A percentile compares a stretch with the other conserved stretches of the same genome.
These are phyloP conservation scores for Aspergillus sp. DNA, from an alignment of 2,329 filamentous ascomycete genomes.

Conservation along the genomic window DNA sequence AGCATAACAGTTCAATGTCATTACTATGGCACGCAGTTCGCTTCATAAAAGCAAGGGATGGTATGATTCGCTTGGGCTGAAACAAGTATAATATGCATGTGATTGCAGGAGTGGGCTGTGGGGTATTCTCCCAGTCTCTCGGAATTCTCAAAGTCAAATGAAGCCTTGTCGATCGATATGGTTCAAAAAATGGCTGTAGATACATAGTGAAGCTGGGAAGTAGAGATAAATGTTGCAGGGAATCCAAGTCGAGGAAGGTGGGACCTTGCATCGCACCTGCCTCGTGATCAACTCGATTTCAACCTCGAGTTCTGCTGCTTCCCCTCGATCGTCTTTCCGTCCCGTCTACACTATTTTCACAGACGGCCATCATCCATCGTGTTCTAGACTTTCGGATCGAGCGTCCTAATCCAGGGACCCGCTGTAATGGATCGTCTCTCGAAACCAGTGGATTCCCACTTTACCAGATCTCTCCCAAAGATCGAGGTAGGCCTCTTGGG, in stretches of 20 bases:
- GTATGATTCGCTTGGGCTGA: background rate
- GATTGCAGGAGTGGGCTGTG: constrained; percentile 1
- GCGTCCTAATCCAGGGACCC: background rate
- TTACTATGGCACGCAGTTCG: no score
- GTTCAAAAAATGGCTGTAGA: no score
- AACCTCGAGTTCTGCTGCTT: background rate
- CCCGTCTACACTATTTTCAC: background rate
- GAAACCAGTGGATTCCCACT: constrained; percentile 28
- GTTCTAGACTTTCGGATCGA: background rate
- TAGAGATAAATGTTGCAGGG: background rate
- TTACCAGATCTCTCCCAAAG: constrained; percentile 37
- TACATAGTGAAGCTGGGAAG: no score
- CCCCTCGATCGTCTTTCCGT: background rate
- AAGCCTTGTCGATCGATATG: background rate
- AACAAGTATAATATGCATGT: constrained; percentile 1
- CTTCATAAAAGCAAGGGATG: background rate
- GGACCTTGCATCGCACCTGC: background rate
- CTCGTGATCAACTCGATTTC: background rate
- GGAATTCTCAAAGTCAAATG: background rate
- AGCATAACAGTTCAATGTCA: background rate
- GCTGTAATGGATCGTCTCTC: constrained; percentile 23
- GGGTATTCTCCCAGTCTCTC: background rate
- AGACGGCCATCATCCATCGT: background rate
- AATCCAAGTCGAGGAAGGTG: background rate
- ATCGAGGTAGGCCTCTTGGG: constrained; percentile 30